Evolutionary conservation across 2,329 filamentous ascomycete genomes (phyloP), one percentile per base, ranked within the genome.

Genomic region (Aspergillus sp.): DNA sequence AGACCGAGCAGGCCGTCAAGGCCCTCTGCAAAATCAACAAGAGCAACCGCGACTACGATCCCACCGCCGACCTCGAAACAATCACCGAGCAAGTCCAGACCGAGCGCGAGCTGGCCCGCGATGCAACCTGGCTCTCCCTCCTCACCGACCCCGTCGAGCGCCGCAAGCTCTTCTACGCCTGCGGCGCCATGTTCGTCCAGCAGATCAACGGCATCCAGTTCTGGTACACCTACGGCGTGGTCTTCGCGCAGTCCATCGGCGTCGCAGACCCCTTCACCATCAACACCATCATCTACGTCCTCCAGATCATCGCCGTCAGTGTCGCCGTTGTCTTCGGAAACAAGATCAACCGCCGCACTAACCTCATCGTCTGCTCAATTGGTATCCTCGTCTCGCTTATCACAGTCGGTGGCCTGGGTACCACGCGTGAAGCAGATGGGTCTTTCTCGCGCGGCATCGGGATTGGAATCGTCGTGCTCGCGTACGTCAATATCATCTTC

Each of bases 161-260:
- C 15, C 73, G 77, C 30, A 82, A 82, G 64, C 67, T 80, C 12
- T 66, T 81, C 20, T 80, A 75, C 64, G 72, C 73, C 15, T 73
- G 72, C 7, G 79, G 79, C 11, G 78, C 76, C 20, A 68, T 81
- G 57, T 70, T 78, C 40, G 75, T 77, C 2, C 79, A 81, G 62
- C 79, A 82, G 67, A 78, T 82, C 68, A 78, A 78, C 68, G 78
- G 79, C 19, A 80, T 81, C 52, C 75, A 78, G 48, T 81, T 75
- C 68, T 79, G 78, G 62, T 79, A 79, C 65, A 74, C 73, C 50
- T 79, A 75, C 33, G 77, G 76, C 2, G 75, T 74, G 1, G 72
- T 80, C 30, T 80, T 80, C 59, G 69, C 73, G 20, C 67, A 80
- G 61, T 68, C 73, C 2, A 79, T 80, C 48, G 77, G 77, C 0